Conservation (phyloP, 495 filamentous ascomycete species). For the Saxispiralis lemnorum region DNA sequence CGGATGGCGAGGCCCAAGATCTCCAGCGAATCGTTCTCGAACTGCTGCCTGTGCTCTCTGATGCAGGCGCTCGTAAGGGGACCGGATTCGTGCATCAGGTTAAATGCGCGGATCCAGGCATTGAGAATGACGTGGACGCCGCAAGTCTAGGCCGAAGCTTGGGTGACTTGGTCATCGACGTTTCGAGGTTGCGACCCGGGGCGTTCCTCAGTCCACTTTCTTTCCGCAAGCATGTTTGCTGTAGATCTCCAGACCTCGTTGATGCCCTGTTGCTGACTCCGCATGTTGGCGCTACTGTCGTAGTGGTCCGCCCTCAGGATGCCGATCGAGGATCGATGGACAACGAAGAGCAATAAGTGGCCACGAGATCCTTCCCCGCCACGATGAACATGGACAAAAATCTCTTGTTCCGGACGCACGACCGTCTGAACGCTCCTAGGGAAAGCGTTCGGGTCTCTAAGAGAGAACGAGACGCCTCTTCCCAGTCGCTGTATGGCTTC, state of each 20-base stretch:
- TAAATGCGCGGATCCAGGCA: neutral
- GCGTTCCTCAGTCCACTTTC: neutral
- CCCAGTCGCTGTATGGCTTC: too few species aligned
- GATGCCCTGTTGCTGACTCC: neutral
- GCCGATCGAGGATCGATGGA: neutral
- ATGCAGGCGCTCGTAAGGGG: too few species aligned
- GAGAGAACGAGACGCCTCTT: too few species aligned
- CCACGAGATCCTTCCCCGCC: too few species aligned
- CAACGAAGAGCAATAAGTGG: too few species aligned
- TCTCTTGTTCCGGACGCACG: too few species aligned
- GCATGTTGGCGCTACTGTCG: too few species aligned
- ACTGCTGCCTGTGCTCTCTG: neutral
- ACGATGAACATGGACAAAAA: too few species aligned
- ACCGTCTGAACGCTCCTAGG: too few species aligned
- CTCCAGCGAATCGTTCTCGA: neutral
- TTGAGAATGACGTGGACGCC: neutral
- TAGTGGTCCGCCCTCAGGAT: neutral
- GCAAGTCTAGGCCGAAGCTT: neutral
- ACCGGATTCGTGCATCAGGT: neutral
- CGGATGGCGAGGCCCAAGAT: neutral
- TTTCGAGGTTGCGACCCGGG: neutral
- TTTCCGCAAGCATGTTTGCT: neutral
- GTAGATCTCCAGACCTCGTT: neutral
- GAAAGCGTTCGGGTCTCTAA: too few species aligned
- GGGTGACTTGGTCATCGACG: neutral